Evolutionary conservation across 2,329 filamentous ascomycete genomes (phyloP), one percentile per base, ranked within the genome.

Genomic region (Hyphodiscus sp.): DNA sequence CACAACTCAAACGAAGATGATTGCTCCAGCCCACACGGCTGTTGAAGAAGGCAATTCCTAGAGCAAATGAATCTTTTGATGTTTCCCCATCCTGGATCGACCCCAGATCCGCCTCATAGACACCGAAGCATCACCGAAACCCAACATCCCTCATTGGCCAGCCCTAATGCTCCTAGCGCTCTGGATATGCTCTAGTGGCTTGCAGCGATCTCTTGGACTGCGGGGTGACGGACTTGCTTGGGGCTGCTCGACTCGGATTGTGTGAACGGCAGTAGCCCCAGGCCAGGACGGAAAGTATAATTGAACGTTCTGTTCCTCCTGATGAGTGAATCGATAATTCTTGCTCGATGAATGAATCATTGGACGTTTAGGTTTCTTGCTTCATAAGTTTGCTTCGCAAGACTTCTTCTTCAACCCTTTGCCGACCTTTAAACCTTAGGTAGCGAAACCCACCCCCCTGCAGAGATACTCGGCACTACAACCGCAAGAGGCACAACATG

Each of bases 401-500:
- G 23, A 26, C 23, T 26, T 26, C 5, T 4, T 38, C 16, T n/a
- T n/a, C 4, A n/a, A 38, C 16, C 16, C 16, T n/a, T n/a, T n/a
- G n/a, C n/a, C n/a, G n/a, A n/a, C 33, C 11, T 38, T n/a, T 38
- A 13, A n/a, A 13, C 11, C 11, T 38, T 10, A 38, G 2, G n/a
- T n/a, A n/a, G n/a, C n/a, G n/a, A n/a, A n/a, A n/a, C n/a, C n/a
- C n/a, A n/a, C n/a, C n/a, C 29, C 29, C 13, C 29, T 7, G 7
- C 29, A 13, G 7, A 33, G 29, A 33, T 33, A 7, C 16, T 38
- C 13, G 16, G 33, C 33, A 6, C 33, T 4, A 15, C 11, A 5
- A 38, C 16, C 13, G 23, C 23, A 3, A 26, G 23, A 26, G 5
- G 33, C 33, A 4, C 23, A 58, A 41, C 10, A 68, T 68, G 66